These are phyloP conservation scores for Coemansia sp. DNA, from an alignment of 192 early-diverging fungal species.

Conservation along the genomic window DNA sequence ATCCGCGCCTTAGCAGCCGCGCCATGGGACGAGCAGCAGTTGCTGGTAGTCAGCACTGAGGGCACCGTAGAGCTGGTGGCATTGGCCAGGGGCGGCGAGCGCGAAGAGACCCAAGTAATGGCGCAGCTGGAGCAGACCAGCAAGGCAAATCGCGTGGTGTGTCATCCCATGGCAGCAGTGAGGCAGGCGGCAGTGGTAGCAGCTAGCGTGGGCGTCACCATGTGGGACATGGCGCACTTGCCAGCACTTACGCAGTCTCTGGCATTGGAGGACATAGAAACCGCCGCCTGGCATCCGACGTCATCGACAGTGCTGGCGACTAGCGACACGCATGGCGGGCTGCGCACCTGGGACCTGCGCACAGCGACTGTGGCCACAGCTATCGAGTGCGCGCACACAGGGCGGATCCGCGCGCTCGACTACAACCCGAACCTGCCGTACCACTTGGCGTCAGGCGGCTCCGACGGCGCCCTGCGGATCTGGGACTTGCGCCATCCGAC, in stretches of 20 bases:
- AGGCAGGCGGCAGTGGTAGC: slow-evolving; percentile 19
- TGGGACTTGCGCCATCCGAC: slow-evolving; percentile 79
- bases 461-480: slow-evolving; percentile 84
- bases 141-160: slow-evolving; percentile 10
- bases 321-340: slow-evolving; percentile 49
- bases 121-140: background rate
- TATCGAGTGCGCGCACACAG: slow-evolving; percentile 70
- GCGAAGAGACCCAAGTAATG: background rate
- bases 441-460: slow-evolving; percentile 81
- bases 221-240: slow-evolving; percentile 20
- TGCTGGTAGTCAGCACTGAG: slow-evolving; percentile 21
- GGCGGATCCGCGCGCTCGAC: slow-evolving; percentile 73
- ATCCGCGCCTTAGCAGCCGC: slow-evolving; percentile 17
- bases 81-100: background rate
- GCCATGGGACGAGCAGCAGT: slow-evolving; percentile 23
- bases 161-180: slow-evolving; percentile 12
- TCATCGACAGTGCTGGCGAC: slow-evolving; percentile 52
- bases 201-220: slow-evolving; percentile 1
- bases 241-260: background rate
- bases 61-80: slow-evolving; percentile 17
- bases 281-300: slow-evolving; percentile 36
- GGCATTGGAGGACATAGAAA: slow-evolving; percentile 32
- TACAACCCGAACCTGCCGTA: slow-evolving; percentile 89
- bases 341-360: slow-evolving; percentile 73
- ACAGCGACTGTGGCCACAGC: slow-evolving; percentile 47